phyloP scores from a whole-genome alignment of 257 asterid species.

The Solanum phureja region DNA sequence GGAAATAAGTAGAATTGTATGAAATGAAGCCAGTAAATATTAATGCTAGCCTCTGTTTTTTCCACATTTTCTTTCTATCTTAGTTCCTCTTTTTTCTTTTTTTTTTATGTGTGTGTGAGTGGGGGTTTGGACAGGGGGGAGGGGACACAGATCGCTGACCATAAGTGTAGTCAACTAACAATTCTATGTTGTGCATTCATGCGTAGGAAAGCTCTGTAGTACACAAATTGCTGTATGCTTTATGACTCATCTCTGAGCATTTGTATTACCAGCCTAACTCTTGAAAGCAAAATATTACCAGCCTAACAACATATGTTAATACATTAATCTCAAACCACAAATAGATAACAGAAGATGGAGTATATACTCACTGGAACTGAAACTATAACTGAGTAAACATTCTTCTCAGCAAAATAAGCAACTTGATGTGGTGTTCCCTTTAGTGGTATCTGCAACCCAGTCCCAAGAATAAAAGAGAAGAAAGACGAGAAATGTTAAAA shows the following conservation, averaged over 20 bases:
- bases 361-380: slow-evolving; percentile 73
- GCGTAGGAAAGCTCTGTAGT: neutral
- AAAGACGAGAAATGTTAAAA: neutral
- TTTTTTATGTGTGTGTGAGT: neutral
- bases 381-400: slow-evolving; percentile 80
- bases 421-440: slow-evolving; percentile 99
- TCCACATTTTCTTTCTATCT: neutral
- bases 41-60: neutral
- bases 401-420: slow-evolving; percentile 89
- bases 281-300: neutral
- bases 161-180: neutral
- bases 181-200: neutral
- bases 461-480: neutral
- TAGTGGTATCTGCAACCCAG: slow-evolving; percentile 53
- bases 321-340: neutral
- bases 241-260: neutral
- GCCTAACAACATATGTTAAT: neutral
- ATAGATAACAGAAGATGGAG: neutral
- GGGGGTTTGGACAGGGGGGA: neutral
- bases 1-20: slow-evolving; percentile 1
- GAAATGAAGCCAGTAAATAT: neutral
- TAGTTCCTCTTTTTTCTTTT: neutral
- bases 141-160: neutral
- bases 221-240: neutral
- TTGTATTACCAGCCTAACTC: neutral